Evolutionary conservation across 1,139 yeast species (phyloP).

Genomic region (Pichia sp.): DNA sequence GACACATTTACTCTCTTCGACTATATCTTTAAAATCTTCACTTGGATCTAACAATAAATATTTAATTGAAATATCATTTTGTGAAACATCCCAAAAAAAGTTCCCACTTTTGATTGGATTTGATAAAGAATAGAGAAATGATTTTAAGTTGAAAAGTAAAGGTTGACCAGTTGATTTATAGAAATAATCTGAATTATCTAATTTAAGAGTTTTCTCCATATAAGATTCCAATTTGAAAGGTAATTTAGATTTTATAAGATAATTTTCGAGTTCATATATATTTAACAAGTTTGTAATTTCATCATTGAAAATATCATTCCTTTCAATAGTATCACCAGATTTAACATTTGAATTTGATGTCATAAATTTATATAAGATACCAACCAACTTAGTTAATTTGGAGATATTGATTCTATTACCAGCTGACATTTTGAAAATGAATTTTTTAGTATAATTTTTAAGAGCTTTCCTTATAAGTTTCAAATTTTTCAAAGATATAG

Average conservation of each 20-base stretch:
- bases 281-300: slow-evolving; percentile 69
- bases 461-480: slow-evolving; percentile 39
- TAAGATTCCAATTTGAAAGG: slow-evolving; percentile 81
- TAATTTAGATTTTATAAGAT: slow-evolving; percentile 60
- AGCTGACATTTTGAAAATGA: slow-evolving; percentile 57
- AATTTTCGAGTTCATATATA: slow-evolving; percentile 58
- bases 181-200: slow-evolving; percentile 13
- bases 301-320: slow-evolving; percentile 46
- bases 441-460: slow-evolving; percentile 49
- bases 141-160: slow-evolving; percentile 55
- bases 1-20: slow-evolving; percentile 62
- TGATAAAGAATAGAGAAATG: slow-evolving; percentile 57
- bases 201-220: slow-evolving; percentile 34
- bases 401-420: slow-evolving; percentile 65
- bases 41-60: slow-evolving; percentile 82
- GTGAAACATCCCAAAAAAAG: slow-evolving; percentile 54
- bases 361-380: slow-evolving; percentile 43
- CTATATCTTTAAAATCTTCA: slow-evolving; percentile 56
- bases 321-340: slow-evolving; percentile 49
- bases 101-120: slow-evolving; percentile 80
- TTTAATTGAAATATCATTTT: slow-evolving; percentile 35
- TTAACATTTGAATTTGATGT: slow-evolving; percentile 28
- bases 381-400: slow-evolving; percentile 56
- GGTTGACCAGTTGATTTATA: slow-evolving; percentile 37
- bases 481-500: slow-evolving; percentile 47